Evolutionary conservation across 805 yeast species (phyloP), one percentile per base, ranked within the genome.

Genomic region (Candida incommunis): DNA sequence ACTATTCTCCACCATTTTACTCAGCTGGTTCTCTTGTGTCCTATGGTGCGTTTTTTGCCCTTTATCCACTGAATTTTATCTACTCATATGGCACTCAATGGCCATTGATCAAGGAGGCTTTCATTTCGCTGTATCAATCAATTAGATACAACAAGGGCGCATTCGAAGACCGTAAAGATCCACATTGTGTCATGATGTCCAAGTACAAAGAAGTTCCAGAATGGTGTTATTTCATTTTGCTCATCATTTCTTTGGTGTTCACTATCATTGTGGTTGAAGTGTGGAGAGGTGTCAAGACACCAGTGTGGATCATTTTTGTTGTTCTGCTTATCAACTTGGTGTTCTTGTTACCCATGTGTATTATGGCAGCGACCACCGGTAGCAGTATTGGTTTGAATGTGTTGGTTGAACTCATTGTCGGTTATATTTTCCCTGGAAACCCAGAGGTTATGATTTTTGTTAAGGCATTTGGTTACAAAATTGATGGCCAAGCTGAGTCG

Each of bases 341-440:
- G n/a, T 78, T 80, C 58, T 60, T 80, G 48, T 60, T 80, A 31
- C 88, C 87, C 16, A 65, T 78, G 25, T 75, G 80, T 7, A 63
- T 80, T 7, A 68, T 80, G 42, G 71, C 71, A 16, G 76, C 84
- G 3, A 72, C 73, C 24, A 77, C 86, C 0, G 80, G 78, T 60
- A 70, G 63, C 42, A 54, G 69, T 2, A 68, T 79, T 48, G 78
- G 79, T n/a, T 63, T 80, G 49, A 75, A 75, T 54, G 82, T 78
- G 1, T 60, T 81, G 43, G 73, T 76, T 4, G 84, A 80, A 54
- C 62, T 81, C 44, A 68, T 81, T 45, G 72, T 76, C 42, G 86
- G 86, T 2, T 78, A 76, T 54, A 72, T 79, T 43, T 64, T 77
- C 18, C 85, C 85, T 2, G 83, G 79, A 2, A 66, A 68, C 64